Conservation (phyloP, 306 rosid genomes). For the Senna tora region DNA sequence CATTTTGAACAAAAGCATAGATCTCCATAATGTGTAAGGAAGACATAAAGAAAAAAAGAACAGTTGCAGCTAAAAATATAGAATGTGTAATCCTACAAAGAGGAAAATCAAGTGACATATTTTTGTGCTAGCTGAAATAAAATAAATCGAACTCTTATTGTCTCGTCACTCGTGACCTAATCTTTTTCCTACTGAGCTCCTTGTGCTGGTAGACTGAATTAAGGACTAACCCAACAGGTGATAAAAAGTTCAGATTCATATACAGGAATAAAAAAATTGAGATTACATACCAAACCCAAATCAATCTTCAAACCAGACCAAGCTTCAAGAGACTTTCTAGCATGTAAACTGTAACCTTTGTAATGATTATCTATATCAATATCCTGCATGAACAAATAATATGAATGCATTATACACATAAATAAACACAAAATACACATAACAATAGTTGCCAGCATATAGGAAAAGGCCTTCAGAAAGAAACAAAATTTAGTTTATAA, state of each 20-base stretch:
- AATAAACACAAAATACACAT: neutral
- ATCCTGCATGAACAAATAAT: conserved; percentile 58
- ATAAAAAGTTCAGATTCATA: conserved; percentile 24
- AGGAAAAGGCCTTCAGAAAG: conserved; percentile 15
- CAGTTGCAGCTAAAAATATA: conserved; percentile 11
- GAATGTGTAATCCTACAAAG: conserved; percentile 20
- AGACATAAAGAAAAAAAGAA: conserved; percentile 15
- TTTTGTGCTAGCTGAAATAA: conserved; percentile 17
- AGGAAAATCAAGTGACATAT: conserved; percentile 18
- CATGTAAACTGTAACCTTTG: conserved; percentile 61
- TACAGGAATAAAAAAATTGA: conserved; percentile 9
- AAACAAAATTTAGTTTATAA: conserved; percentile 10
- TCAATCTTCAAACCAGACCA: conserved; percentile 91
- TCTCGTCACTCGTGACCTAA: conserved; percentile 16
- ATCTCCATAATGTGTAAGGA: conserved; percentile 10
- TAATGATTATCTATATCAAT: conserved; percentile 69
- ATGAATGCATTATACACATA: conserved; percentile 21
- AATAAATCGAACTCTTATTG: conserved; percentile 30
- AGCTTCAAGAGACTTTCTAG: conserved; percentile 88
- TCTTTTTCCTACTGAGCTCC: conserved; percentile 3
- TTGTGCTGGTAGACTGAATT: neutral
- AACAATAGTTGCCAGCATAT: conserved; percentile 20
- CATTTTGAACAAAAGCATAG: conserved; percentile 30
- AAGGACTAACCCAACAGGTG: conserved; percentile 2
- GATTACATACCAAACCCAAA: conserved; percentile 82